Evolutionary conservation across 495 filamentous ascomycete genomes (phyloP).

Genomic region (Ramalina intermedia): DNA sequence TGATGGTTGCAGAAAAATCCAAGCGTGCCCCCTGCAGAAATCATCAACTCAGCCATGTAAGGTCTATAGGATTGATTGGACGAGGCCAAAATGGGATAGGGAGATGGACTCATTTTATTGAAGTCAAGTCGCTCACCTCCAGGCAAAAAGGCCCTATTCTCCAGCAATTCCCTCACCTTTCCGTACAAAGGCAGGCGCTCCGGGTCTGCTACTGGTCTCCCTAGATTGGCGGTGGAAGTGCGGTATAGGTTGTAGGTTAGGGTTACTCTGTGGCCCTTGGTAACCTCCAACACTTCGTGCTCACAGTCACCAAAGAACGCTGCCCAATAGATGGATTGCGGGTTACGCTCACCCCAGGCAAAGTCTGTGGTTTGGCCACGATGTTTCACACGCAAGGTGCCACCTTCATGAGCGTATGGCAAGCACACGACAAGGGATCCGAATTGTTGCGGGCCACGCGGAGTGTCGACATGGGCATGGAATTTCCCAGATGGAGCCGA

Average conservation of each 20-base stretch:
- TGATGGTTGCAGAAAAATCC: conserved; percentile 24
- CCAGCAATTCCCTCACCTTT: not conserved
- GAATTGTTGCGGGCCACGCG: conserved; percentile 31
- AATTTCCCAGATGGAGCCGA: conserved; percentile 38
- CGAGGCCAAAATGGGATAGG: too few relatives aligned
- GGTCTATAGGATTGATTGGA: not conserved
- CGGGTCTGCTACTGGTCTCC: not conserved
- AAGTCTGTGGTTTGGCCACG: conserved; percentile 18
- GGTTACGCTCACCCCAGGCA: conserved; percentile 26
- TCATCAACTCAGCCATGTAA: conserved; percentile 8
- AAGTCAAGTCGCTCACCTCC: not conserved
- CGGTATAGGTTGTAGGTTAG: conserved; percentile 45
- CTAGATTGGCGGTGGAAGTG: not conserved
- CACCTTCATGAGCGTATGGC: conserved; percentile 28
- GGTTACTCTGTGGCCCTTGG: conserved; percentile 36
- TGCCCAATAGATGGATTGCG: conserved; percentile 32
- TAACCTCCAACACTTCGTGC: conserved; percentile 44
- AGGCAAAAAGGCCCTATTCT: not conserved
- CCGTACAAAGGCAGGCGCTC: not conserved
- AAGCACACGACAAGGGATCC: conserved; percentile 42
- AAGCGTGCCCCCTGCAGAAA: conserved; percentile 9
- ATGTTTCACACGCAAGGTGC: conserved; percentile 16
- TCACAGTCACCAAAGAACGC: conserved; percentile 50
- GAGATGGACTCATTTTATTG: too few relatives aligned
- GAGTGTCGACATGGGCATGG: conserved; percentile 41